Evolutionary conservation across 306 rosid species (phyloP), one percentile per base, ranked within the genome.

Genomic region (Boehmeria nivea): DNA sequence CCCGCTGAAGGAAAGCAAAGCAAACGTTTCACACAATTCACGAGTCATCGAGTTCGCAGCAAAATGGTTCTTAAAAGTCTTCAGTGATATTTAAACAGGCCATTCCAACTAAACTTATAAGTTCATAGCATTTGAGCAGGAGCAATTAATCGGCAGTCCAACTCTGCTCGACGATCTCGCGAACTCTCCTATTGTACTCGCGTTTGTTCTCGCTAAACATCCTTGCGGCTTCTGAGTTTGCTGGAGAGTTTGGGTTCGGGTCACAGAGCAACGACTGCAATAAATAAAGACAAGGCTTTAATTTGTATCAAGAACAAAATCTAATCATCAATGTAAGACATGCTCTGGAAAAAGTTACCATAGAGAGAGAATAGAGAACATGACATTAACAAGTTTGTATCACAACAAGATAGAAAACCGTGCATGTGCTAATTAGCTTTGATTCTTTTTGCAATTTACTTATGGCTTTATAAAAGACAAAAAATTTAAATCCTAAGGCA

Each of bases 211-310:
- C 96, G 2, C 95, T 87, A 60, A 84, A 91, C 96, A 87, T 87
- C 57, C 99, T 58, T 59, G 99, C 99, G 26, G 99, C 99, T 81
- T 91, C 99, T 34, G 96, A 80, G 67, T 91, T 91, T 11, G 96
- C 99, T 3, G 99, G 99, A n/a, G 99, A 91, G 61, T 84, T 91
- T 8, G 99, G 93, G 70, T 91, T 91, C 34, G 99, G 99, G 46
- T 91, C 99, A 57, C 96, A 91, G 64, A 91, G 78, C 83, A 91
- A 59, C n/a, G 99, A 91, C 99, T 91, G 81, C 84, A 78, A 20
- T 43, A 69, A 16, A 76, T 67, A 11, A 51, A 20, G 6, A 1
- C 3, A 23, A n/a, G 55, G 12, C 12, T 50, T 28, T 8, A 28
- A 8, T 28, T 10, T 18, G 28, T n/a, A 10, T 4, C 20, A 14